Conservation (phyloP, 139 green algal species). For the Chlorella vulgaris region DNA sequence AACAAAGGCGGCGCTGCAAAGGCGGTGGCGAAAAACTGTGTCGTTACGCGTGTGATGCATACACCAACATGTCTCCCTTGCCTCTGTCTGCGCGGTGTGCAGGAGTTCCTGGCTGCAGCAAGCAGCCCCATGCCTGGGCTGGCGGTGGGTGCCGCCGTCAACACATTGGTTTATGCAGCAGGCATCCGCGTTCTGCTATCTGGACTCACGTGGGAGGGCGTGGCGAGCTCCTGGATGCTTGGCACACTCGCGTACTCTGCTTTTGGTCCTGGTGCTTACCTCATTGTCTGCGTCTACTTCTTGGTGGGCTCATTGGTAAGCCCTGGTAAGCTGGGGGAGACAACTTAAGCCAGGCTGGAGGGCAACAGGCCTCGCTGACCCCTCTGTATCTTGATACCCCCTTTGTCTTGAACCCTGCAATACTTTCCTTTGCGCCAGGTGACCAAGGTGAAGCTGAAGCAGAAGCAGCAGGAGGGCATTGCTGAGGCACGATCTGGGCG, state of each 20-base stretch:
- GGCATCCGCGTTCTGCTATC: conserved; percentile 75
- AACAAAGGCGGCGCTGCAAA: too few species aligned
- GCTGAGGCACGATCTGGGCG: conserved; percentile 87
- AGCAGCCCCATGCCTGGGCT: conserved; percentile 54
- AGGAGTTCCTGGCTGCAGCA: conserved; percentile 22
- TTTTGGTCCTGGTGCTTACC: conserved; percentile 84
- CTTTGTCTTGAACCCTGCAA: background rate
- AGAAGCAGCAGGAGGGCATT: conserved; percentile 95
- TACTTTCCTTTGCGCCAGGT: conserved; percentile 55
- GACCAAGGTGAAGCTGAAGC: conserved; percentile 93
- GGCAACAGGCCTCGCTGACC: background rate
- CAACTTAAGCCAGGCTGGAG: background rate
- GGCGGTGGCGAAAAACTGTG: too few species aligned
- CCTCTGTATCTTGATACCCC: background rate
- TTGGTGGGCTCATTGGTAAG: conserved; percentile 79
- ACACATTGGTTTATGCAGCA: conserved; percentile 62
- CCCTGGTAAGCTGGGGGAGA: background rate
- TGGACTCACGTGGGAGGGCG: conserved; percentile 74
- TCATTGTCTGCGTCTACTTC: conserved; percentile 95
- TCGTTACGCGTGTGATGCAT: too few species aligned
- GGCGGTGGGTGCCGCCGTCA: conserved; percentile 47
- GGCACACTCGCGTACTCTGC: conserved; percentile 74
- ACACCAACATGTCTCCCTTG: too few species aligned
- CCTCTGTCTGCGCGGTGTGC: too few species aligned
- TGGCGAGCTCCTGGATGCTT: conserved; percentile 81